Evolutionary conservation across 1,284 basidiomycete species (phyloP).

Genomic region (Takashimella koratensis): DNA sequence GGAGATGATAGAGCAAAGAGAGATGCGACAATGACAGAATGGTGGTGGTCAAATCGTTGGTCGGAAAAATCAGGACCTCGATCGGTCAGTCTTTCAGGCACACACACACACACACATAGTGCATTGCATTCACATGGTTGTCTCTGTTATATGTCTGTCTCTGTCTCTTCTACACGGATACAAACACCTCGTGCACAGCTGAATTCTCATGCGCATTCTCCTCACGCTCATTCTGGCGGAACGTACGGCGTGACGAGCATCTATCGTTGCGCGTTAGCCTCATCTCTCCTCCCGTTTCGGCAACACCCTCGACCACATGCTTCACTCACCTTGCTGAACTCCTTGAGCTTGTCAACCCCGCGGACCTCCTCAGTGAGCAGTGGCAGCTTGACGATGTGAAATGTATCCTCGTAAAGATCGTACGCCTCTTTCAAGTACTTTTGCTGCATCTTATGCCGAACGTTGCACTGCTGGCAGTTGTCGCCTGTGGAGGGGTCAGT

Average conservation of each 20-base stretch:
- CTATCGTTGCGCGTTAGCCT: conserved; percentile 4
- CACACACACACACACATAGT: no score
- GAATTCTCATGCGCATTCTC: no score
- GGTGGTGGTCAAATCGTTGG: no score
- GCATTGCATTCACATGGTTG: no score
- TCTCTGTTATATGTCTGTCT: no score
- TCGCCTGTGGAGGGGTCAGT: conserved; percentile 66
- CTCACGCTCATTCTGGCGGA: conserved; percentile 20
- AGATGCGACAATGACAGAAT: not conserved
- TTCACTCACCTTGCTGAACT: conserved; percentile 64
- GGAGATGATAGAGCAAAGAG: not conserved
- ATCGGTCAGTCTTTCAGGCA: no score
- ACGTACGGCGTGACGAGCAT: conserved; percentile 26
- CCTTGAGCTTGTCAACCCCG: conserved; percentile 85
- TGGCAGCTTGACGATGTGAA: conserved; percentile 90
- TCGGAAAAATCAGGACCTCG: no score
- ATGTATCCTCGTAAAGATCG: conserved; percentile 94
- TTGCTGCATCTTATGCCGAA: conserved; percentile 95
- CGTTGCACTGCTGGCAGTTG: conserved; percentile 91
- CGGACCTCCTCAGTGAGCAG: conserved; percentile 95
- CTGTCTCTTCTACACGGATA: no score
- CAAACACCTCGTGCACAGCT: no score
- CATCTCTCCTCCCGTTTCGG: not conserved
- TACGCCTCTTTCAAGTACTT: conserved; percentile 92
- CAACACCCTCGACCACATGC: not conserved